Evolutionary conservation across 2,329 filamentous ascomycete genomes (phyloP), one percentile per base, ranked within the genome.

Genomic region (Beauveria pseudobassiana): DNA sequence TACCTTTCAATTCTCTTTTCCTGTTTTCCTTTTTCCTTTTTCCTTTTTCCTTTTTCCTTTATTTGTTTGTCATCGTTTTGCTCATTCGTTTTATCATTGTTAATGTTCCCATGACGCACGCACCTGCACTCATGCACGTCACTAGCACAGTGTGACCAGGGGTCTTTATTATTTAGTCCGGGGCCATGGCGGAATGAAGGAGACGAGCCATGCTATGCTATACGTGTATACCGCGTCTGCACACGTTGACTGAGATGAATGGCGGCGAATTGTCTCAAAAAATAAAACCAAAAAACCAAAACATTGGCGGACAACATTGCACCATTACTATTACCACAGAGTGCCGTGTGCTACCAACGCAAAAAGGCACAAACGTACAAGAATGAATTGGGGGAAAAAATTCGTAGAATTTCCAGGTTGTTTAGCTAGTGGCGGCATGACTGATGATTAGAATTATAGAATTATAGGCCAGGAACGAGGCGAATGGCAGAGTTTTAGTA

Each of bases 121-220:
- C 26, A 24, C 53, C 22, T 28, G 51, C 45, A 24, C 38, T 26
- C 16, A 42, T 43, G 52, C 52, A 43, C 38, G 52, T 43, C 52
- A 54, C 52, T 28, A 38, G 38, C 52, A 54, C 34, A 42, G 18
- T 52, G 53, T 46, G 42, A 28, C 40, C 53, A 56, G 53, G 53
- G 53, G 26, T 46, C 53, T 46, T 28, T 45, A 34, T 56, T 16
- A 38, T 38, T 6, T 56, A 22, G 53, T 56, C 53, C 22, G 53
- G 53, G 42, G 53, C 53, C 53, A 56, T n/a, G 5, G 18, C 24
- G 53, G 45, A 56, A 56, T 56, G 42, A 56, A 46, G 30, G 51
- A 40, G 34, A 53, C 24, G 34, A 42, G 30, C 18, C 18, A 38
- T 16, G 34, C 34, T 38, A 38, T 38, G 34, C 34, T 16, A 38